Percentiles rank a stretch among this genome's conserved stretches.
Evolutionary conservation across 495 filamentous ascomycete species (phyloP).

Genomic region (Parathielavia hyrcaniae): DNA sequence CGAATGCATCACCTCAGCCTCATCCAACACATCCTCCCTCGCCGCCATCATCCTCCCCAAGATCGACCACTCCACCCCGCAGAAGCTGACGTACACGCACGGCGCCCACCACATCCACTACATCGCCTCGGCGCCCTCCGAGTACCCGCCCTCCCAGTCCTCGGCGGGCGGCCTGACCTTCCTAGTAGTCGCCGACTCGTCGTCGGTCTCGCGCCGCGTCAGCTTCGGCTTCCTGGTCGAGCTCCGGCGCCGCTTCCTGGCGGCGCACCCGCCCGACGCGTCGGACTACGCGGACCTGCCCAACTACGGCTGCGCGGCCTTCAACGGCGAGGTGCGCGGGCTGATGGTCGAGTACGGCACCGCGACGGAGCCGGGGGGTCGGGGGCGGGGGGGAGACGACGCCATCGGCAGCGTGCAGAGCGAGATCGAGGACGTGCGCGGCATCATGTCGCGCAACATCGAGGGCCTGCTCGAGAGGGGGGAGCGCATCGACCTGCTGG

Average conservation of each 20-base stretch:
- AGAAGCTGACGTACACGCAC: conserved; percentile 92
- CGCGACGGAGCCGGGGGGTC: too few species aligned
- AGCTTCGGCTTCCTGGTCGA: conserved; percentile 90
- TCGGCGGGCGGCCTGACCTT: conserved; percentile 77
- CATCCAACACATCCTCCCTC: conserved; percentile 70
- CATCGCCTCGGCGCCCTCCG: conserved; percentile 75
- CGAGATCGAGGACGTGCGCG: conserved; percentile 88
- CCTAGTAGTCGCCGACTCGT: conserved; percentile 66
- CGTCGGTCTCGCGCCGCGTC: conserved; percentile 73
- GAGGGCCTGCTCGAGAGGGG: conserved; percentile 91
- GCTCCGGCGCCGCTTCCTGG: conserved; percentile 81
- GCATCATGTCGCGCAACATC: conserved; percentile 99
- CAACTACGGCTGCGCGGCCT: conserved; percentile 81
- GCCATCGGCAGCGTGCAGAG: conserved; percentile 73
- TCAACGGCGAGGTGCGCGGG: conserved; percentile 69
- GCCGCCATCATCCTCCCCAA: conserved; percentile 94
- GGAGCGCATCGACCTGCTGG: conserved; percentile 88
- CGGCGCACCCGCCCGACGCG: conserved; percentile 58
- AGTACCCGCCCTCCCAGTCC: conserved; percentile 42
- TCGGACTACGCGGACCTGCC: conserved; percentile 70
- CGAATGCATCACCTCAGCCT: conserved; percentile 79
- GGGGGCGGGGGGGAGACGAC: conserved; percentile 64
- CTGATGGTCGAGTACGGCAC: conserved; percentile 83
- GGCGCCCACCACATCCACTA: conserved; percentile 90
- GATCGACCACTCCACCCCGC: conserved; percentile 70